Evolutionary conservation across 2,329 filamentous ascomycete genomes (phyloP), one percentile per base, ranked within the genome.

Genomic region (Ilyonectria destructans): DNA sequence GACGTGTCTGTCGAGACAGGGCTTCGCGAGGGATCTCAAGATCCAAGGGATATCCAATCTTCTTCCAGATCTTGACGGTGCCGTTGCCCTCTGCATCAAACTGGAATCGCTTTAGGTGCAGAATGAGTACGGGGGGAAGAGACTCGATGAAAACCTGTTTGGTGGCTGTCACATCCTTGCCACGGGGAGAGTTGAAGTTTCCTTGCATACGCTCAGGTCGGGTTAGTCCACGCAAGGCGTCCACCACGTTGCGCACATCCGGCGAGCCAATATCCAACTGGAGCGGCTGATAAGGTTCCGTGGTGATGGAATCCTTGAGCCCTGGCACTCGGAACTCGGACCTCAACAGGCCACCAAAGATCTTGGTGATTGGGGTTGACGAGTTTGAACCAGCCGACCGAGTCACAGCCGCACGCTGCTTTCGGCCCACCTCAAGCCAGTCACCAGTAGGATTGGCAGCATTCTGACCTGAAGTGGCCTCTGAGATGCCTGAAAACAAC

Each of bases 11-110:
- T 33, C 92, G 90, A 12, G 95, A 92, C 77, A 99, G 92, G 10
- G 94, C 92, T 78, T 98, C 96, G 65, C 92, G 92, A 0, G 96
- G 96, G 70, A 99, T 94, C 79, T 98, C 96, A 58, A 99, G 87
- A 77, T 98, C 95, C 31, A 99, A 85, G 0, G 96, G 96, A 77
- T 99, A 99, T 21, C 95, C 96, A 66, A 99, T 88, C 84, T 96
- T 97, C 85, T 98, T 99, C 94, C 96, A 98, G 71, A 98, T 97
- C 86, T 99, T 99, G 77, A 97, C 92, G 0, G 95, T 97, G 26
- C 95, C 95, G 51, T 78, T 76, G 51, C 92, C 93, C 65, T 92
- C 89, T 69, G 91, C 93, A 76, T 98, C 95, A 76, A 97, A 98
- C 76, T 98, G 94, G 86, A 99, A 99, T 51, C 96, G 94, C 84